These are phyloP conservation scores for Phoma herbarum DNA, from an alignment of 2,329 filamentous ascomycete genomes.

Conservation along the genomic window DNA sequence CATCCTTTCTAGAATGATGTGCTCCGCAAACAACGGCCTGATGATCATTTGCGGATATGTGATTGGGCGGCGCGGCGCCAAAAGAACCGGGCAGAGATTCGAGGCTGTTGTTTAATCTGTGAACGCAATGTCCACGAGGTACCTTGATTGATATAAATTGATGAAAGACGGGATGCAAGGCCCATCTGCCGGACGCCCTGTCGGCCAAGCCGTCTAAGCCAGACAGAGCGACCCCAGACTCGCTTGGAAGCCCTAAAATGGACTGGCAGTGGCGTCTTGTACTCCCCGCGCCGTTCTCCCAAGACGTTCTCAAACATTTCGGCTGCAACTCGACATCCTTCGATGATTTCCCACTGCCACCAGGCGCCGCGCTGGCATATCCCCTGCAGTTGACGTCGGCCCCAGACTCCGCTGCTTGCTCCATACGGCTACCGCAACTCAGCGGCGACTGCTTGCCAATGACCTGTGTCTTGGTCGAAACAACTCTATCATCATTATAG, in stretches of 20 bases:
- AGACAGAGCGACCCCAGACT: slow-evolving; percentile 31
- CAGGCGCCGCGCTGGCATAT: slow-evolving; percentile 12
- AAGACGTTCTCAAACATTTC: slow-evolving; percentile 27
- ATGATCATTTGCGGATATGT: slow-evolving; percentile 35
- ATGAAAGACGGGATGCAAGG: slow-evolving; percentile 44
- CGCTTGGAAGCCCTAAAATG: slow-evolving; percentile 30
- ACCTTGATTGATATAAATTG: slow-evolving; percentile 51
- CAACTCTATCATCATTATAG: slow-evolving; percentile 32
- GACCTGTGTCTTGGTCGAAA: slow-evolving; percentile 36
- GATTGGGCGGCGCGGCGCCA: slow-evolving; percentile 37
- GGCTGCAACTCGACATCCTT: slow-evolving; percentile 34
- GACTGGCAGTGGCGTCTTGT: slow-evolving; percentile 23
- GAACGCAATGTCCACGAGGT: slow-evolving; percentile 32
- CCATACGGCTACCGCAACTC: slow-evolving; percentile 34
- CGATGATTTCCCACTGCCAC: slow-evolving; percentile 27
- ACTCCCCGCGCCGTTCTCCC: slow-evolving; percentile 25
- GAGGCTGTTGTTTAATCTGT: slow-evolving; percentile 42
- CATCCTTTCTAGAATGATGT: slow-evolving; percentile 11
- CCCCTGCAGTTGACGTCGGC: slow-evolving; percentile 16
- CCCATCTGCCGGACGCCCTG: slow-evolving; percentile 36
- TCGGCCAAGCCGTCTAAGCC: slow-evolving; percentile 25
- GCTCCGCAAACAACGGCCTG: slow-evolving; percentile 25
- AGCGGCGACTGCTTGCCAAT: slow-evolving; percentile 29
- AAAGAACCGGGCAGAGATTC: slow-evolving; percentile 35
- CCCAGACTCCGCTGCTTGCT: slow-evolving; percentile 19